Evolutionary conservation across 73 alveolate species (phyloP).

Genomic region (Breviolum minutum): DNA sequence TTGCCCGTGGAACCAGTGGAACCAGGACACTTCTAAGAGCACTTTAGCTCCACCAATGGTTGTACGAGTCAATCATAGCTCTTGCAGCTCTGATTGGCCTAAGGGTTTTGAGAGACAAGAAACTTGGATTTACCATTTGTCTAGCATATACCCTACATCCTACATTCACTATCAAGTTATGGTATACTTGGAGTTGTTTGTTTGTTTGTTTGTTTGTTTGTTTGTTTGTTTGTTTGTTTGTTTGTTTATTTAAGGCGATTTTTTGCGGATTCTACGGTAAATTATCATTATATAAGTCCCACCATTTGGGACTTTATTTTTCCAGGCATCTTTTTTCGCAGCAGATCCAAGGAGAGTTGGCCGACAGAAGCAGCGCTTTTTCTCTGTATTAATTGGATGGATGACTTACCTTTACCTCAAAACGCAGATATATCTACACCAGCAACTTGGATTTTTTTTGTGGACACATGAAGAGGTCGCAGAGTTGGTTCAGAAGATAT

Average conservation of each 20-base stretch:
- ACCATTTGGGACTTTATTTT: no score
- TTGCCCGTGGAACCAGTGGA: no score
- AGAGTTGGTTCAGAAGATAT: not conserved
- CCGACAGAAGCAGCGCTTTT: slow-evolving; percentile 63
- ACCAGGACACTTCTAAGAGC: not conserved
- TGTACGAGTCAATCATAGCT: not conserved
- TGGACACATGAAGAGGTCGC: not conserved
- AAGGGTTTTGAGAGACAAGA: not conserved
- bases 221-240: no score
- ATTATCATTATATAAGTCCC: no score
- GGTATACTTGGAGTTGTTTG: no score
- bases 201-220: no score
- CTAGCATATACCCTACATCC: no score
- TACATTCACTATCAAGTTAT: no score
- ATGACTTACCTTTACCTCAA: not conserved
- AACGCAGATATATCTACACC: slow-evolving; percentile 5
- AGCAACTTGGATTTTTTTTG: not conserved
- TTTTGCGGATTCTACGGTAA: no score
- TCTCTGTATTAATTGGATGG: slow-evolving; percentile 32
- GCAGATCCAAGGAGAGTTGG: slow-evolving; percentile 27
- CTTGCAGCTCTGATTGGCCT: not conserved
- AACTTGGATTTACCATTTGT: no score
- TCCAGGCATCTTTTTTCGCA: not conserved
- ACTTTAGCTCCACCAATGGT: slow-evolving; percentile 6
- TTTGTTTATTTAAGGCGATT: no score